Conservation (phyloP, 192 early-diverging fungal species). For the Tieghemiomyces parasiticus region DNA sequence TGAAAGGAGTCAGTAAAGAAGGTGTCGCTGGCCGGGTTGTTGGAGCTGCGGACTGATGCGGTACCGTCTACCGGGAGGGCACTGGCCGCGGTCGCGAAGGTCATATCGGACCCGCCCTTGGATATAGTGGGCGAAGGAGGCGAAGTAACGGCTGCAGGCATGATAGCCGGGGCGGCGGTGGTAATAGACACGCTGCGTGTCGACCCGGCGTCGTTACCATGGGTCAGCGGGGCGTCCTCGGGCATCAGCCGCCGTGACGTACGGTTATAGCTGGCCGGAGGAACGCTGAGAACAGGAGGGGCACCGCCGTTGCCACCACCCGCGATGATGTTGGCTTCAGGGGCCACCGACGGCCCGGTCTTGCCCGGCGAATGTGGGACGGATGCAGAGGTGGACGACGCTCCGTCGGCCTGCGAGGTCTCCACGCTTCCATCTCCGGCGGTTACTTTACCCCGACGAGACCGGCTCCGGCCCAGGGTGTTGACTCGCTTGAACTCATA, state of each 20-base stretch:
- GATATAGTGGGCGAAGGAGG: neutral
- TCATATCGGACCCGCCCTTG: no score
- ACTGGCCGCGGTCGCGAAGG: no score
- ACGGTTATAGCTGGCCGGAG: neutral
- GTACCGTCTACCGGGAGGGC: no score
- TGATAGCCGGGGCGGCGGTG: neutral
- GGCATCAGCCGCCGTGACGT: neutral
- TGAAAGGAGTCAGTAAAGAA: no score
- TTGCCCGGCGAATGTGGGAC: no score
- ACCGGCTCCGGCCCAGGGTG: neutral
- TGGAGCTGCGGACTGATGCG: no score
- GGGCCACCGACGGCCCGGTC: no score
- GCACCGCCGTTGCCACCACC: neutral
- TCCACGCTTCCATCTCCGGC: neutral
- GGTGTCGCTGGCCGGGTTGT: no score
- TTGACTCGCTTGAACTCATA: constrained; percentile 6
- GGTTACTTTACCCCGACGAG: neutral
- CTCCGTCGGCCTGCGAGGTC: neutral
- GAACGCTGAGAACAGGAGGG: neutral
- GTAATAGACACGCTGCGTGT: neutral
- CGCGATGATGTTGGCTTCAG: no score
- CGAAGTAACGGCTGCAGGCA: neutral
- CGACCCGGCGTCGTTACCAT: neutral
- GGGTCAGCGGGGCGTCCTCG: neutral
- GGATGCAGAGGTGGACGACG: no score